Evolutionary conservation across 148 eudicot species (phyloP).

Genomic region (Dianthus caryophyllus): DNA sequence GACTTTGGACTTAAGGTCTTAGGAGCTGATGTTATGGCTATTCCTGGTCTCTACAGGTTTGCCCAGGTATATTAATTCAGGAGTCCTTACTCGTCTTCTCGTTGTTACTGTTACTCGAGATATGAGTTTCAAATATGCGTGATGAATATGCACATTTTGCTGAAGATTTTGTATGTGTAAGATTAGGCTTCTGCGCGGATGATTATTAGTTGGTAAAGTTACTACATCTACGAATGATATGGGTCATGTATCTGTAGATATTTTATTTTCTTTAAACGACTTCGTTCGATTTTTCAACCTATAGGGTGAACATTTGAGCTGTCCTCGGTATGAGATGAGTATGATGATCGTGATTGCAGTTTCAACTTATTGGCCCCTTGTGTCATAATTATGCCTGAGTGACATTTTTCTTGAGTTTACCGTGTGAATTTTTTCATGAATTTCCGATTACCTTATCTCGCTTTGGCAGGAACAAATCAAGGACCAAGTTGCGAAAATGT

Average conservation of each 20-base stretch:
- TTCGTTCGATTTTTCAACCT: too few species aligned
- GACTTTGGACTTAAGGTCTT: conserved; percentile 83
- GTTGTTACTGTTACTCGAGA: not conserved
- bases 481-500: conserved; percentile 87
- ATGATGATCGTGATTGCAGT: too few species aligned
- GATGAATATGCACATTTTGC: not conserved
- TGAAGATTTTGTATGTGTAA: not conserved
- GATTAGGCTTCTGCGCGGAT: not conserved
- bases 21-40: conserved; percentile 95
- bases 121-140: not conserved
- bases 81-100: not conserved
- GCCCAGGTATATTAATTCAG: conserved; percentile 56
- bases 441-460: not conserved
- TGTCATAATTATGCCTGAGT: not conserved
- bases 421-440: not conserved
- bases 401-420: not conserved
- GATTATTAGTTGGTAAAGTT: not conserved
- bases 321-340: too few species aligned
- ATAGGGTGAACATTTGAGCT: too few species aligned
- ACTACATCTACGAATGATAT: not conserved
- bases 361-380: not conserved
- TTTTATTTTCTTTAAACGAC: too few species aligned
- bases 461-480: conserved; percentile 70
- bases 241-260: too few species aligned
- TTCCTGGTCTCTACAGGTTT: conserved; percentile 77